Evolutionary conservation across 768 basidiomycete genomes (phyloP).

Genomic region (Galerina sulciceps): DNA sequence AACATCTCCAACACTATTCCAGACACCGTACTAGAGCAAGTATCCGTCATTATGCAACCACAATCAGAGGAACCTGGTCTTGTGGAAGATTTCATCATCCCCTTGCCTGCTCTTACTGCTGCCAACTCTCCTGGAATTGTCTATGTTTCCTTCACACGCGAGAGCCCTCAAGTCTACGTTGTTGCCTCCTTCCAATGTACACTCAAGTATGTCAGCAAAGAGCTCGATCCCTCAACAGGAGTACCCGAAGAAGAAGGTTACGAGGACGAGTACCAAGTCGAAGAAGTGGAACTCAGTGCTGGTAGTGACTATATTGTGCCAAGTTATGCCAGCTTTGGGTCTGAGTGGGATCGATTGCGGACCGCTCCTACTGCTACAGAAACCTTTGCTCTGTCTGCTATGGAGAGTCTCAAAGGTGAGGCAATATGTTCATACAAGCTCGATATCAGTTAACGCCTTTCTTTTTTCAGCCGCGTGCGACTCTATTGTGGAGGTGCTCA

Average conservation of each 20-base stretch:
- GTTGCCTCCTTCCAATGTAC: conserved; percentile 87
- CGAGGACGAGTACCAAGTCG: conserved; percentile 97
- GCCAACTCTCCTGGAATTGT: conserved; percentile 80
- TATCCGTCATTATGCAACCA: conserved; percentile 91
- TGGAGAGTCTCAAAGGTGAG: conserved; percentile 92
- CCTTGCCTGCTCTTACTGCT: conserved; percentile 69
- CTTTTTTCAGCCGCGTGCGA: conserved; percentile 82
- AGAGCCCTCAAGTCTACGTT: conserved; percentile 74
- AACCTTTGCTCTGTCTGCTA: conserved; percentile 89
- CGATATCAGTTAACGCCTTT: conserved; percentile 2
- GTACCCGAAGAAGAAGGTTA: conserved; percentile 99
- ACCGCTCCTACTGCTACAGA: conserved; percentile 82
- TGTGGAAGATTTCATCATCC: conserved; percentile 95
- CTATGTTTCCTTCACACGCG: conserved; percentile 93
- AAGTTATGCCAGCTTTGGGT: conserved; percentile 88
- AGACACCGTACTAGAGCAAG: conserved; percentile 93
- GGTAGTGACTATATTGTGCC: conserved; percentile 95
- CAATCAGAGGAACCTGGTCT: conserved; percentile 73
- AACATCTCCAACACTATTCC: conserved; percentile 97
- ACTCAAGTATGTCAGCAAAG: conserved; percentile 96
- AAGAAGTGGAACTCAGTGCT: conserved; percentile 93
- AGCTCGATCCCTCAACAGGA: conserved; percentile 93
- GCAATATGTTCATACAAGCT: conserved; percentile 7
- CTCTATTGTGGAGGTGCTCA: conserved; percentile 93
- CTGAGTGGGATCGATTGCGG: conserved; percentile 94